phyloP scores from a whole-genome alignment of 352 stramenopile genomes.

The Globisporangium splendens region DNA sequence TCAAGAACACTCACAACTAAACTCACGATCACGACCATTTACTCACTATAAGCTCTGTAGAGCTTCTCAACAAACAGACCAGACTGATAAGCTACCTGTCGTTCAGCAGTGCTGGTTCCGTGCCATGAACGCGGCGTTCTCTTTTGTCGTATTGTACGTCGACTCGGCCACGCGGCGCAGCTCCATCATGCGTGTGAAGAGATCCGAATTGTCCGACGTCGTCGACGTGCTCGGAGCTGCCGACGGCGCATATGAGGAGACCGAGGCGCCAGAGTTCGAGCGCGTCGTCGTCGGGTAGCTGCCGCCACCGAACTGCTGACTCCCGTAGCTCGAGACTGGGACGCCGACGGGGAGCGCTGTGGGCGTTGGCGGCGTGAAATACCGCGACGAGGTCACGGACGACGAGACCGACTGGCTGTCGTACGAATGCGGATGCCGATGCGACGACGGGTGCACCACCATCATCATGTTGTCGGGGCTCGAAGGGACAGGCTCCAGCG shows the following conservation, averaged over 20 bases:
- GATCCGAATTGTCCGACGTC: slow-evolving; percentile 8
- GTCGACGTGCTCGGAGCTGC: not conserved
- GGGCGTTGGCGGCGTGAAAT: slow-evolving; percentile 8
- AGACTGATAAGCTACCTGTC: too few species aligned
- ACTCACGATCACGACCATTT: too few species aligned
- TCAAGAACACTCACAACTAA: too few species aligned
- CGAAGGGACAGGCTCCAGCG: not conserved
- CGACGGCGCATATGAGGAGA: slow-evolving; percentile 17
- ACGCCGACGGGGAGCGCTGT: slow-evolving; percentile 7
- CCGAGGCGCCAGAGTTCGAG: not conserved
- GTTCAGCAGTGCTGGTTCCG: slow-evolving; percentile 19
- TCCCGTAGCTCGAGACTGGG: slow-evolving; percentile 5
- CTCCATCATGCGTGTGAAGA: slow-evolving; percentile 38
- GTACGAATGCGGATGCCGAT: not conserved
- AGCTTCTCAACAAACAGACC: too few species aligned
- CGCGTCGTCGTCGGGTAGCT: not conserved
- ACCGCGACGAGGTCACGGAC: not conserved
- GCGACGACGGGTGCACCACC: slow-evolving; percentile 8
- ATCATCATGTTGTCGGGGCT: slow-evolving; percentile 10
- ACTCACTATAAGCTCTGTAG: too few species aligned
- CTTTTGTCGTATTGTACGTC: slow-evolving; percentile 41
- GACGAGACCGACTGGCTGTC: not conserved
- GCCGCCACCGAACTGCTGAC: not conserved
- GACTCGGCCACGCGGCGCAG: slow-evolving; percentile 44
- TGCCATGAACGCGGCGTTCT: slow-evolving; percentile 46